Evolutionary conservation across 768 basidiomycete genomes (phyloP).

Genomic region (Saitozyma podzolica): DNA sequence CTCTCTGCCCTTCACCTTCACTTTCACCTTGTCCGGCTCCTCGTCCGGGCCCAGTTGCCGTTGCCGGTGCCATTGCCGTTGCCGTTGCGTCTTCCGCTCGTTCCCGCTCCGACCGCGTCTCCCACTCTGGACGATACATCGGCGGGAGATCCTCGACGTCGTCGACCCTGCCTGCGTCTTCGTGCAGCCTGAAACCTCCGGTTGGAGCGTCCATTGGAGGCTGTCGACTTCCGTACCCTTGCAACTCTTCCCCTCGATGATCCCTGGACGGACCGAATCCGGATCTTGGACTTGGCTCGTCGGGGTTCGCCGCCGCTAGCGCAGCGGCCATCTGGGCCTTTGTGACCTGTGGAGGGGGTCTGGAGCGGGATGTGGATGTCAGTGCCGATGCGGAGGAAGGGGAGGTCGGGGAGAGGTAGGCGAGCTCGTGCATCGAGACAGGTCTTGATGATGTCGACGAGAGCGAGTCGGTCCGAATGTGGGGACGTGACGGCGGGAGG

Average conservation of each 20-base stretch:
- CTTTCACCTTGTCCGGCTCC: no score
- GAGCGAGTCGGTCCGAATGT: constrained; percentile 27
- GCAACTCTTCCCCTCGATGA: no score
- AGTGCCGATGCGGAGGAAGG: background rate
- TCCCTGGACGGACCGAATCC: no score
- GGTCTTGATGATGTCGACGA: constrained; percentile 11
- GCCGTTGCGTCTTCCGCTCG: no score
- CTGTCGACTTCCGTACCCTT: no score
- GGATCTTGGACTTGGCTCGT: background rate
- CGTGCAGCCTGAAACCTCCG: constrained; percentile 37
- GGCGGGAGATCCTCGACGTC: constrained; percentile 42
- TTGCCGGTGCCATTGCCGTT: no score
- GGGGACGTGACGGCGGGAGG: constrained; percentile 16
- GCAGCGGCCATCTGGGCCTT: constrained; percentile 39
- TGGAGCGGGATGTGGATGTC: background rate
- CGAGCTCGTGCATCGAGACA: background rate
- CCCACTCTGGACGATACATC: constrained; percentile 39
- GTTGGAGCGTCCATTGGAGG: constrained; percentile 25
- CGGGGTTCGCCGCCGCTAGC: constrained; percentile 28
- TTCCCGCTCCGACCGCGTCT: background rate
- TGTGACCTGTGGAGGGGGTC: constrained; percentile 7
- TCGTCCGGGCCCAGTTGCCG: no score
- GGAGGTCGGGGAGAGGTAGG: background rate
- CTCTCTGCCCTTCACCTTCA: no score
- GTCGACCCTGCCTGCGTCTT: constrained; percentile 34